Base-by-base conservation (phyloP, 768 basidiomycete species). In the Tylopilus balloui region DNA sequence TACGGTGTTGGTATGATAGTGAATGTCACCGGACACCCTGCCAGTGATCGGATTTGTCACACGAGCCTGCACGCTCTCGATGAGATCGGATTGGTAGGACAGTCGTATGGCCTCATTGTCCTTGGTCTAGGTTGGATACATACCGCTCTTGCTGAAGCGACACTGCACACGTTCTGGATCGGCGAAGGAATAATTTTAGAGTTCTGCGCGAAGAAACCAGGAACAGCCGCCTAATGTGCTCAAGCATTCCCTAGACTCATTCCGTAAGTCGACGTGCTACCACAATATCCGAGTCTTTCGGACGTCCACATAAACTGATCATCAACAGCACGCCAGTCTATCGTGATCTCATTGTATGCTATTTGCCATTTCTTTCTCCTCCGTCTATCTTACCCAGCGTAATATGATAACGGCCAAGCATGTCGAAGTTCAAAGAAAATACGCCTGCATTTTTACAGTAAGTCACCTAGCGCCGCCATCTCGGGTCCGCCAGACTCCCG, bases 401-500 rank as follows among this genome's bases (percentile, higher is more conserved):
- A 52, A 38, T 49, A 40, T 40, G 31, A 32, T 47, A 14, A 50
- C 14, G 8, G 28, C 37, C 39, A 50, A 47, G 51, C 42, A 29
- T 9, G 24, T 39, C 29, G 37, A 27, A 27, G 43, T 34, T n/a
- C 11, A 38, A 51, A 39, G 32, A 45, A 42, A 19, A 31, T n/a
- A 9, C 42, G 14, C n/a, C 8, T 12, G 38, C 6, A 42, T 47
- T 58, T 57, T 78, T 73, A 89, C 64, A 90, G 69, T 43, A 92
- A 68, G 58, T 92, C 90, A 34, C 86, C 83, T 34, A 94, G 70
- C 20, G 82, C 87, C 21, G 84, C 83, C 75, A 91, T 80, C 64
- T 93, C 92, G 3, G 89, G 81, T 25, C 88, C 88, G 8, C 84
- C 81, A 52, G 84, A 84, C 72, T 94, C 88, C 70, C 76, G 57